Base-by-base conservation (phyloP, 2,329 filamentous ascomycete genomes). In the Mollisiaceae sp. region DNA sequence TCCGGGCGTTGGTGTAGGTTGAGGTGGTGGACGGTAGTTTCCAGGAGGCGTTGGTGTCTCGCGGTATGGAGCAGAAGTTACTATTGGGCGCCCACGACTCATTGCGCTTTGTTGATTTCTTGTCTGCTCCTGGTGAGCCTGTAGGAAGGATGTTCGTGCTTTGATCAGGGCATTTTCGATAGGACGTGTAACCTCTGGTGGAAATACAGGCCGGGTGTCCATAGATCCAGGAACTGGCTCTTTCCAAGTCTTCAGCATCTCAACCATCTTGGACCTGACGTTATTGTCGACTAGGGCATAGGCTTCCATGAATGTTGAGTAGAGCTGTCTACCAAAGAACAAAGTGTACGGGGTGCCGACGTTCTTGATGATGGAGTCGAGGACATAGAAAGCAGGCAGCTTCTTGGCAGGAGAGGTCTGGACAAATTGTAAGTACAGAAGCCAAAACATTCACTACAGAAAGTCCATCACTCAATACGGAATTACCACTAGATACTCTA, bases 301-400 rank as follows among this genome's bases (percentile, higher is more conserved):
- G 43, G 95, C 92, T 74, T 96, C 92, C 93, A 98, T 97, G 77
- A 97, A 99, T 4, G 93, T 98, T 72, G 90, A 87, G 79, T 94
- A 98, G 45, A 99, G 86, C 75, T 94, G 94, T 47, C 92, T 90
- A 60, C 94, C 93, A 70, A 99, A 91, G 78, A 97, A 98, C 14
- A 98, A 85, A 0, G 94, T 98, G 79, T 99, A 99, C 8, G 95
- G 95, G 0, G 94, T 97, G 67, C 95, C 95, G 68, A 99, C 93
- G 82, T 99, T 98, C 80, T 99, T 99, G 76, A 97, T 94, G 67
- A 99, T 94, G 18, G 94, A 98, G 80, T 99, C 95, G 75, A 99
- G 89, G 70, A 99, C 92, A 80, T 98, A 99, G 35, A 99, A 85
- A n/a, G 95, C 93, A 20, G 95, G 94, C 2, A 99, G 83, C 76